Percentiles rank a stretch among this genome's conserved stretches.
Evolutionary conservation across 1,139 yeast genomes (phyloP).

Genomic region (Kurtzmaniella quercitrusa): DNA sequence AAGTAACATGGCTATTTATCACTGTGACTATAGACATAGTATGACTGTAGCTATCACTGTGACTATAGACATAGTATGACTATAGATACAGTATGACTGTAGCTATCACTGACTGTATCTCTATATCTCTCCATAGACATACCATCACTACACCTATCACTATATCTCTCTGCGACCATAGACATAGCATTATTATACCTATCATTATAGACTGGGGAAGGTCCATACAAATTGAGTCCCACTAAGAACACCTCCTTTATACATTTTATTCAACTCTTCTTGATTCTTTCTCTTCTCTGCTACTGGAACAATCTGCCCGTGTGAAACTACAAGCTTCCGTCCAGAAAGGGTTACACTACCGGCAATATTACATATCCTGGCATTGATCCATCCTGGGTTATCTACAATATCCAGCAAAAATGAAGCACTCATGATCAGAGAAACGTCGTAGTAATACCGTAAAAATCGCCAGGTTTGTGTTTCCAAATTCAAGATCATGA

Average conservation of each 20-base stretch:
- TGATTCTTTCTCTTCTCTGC: conserved; percentile 29
- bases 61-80: too few relatives aligned
- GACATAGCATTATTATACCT: not conserved
- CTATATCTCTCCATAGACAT: too few relatives aligned
- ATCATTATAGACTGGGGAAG: conserved; percentile 32
- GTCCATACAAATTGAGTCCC: conserved; percentile 37
- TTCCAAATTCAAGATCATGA: conserved; percentile 34
- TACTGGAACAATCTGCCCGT: conserved; percentile 31
- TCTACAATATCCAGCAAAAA: conserved; percentile 20
- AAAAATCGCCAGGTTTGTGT: conserved; percentile 44
- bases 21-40: too few relatives aligned
- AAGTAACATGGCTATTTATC: too few relatives aligned
- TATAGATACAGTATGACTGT: too few relatives aligned
- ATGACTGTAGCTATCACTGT: too few relatives aligned
- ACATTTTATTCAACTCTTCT: conserved; percentile 15
- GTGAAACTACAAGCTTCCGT: conserved; percentile 34
- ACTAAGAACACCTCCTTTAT: conserved; percentile 24
- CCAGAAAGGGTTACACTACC: conserved; percentile 34
- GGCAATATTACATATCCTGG: conserved; percentile 28
- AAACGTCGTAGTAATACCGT: conserved; percentile 30
- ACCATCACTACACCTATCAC: too few relatives aligned
- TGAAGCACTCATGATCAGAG: conserved; percentile 19
- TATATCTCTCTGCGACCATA: too few relatives aligned
- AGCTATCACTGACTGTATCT: too few relatives aligned
- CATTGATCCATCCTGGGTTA: conserved; percentile 23